Conservation (phyloP, 495 filamentous ascomycete species). For the Talaromyces wortmannii region DNA sequence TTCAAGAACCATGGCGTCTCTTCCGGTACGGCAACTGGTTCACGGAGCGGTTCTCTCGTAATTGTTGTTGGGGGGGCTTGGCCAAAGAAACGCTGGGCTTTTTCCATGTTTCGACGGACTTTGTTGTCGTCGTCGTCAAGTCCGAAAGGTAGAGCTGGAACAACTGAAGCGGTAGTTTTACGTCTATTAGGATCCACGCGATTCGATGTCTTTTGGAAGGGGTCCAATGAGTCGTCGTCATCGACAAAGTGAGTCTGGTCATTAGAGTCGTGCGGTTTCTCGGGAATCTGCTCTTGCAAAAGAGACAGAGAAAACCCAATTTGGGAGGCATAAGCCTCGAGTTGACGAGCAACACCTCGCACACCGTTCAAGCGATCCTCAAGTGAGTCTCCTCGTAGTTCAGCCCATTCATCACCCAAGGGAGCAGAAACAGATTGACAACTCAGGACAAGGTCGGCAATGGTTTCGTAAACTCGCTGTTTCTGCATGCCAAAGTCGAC, state of each 20-base stretch:
- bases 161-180: conserved; percentile 28
- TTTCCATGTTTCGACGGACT: conserved; percentile 65
- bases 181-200: conserved; percentile 29
- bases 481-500: conserved; percentile 85
- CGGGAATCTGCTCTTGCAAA: conserved; percentile 71
- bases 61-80: conserved; percentile 60
- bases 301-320: conserved; percentile 82
- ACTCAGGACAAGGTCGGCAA: conserved; percentile 78
- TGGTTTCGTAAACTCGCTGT: conserved; percentile 85
- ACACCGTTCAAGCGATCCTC: conserved; percentile 81
- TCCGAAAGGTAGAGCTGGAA: conserved; percentile 63
- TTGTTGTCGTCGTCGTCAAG: conserved; percentile 51
- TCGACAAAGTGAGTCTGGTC: conserved; percentile 32
- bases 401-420: conserved; percentile 90
- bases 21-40: conserved; percentile 50
- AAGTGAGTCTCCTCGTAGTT: conserved; percentile 82
- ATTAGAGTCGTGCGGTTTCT: conserved; percentile 18
- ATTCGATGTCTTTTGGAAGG: conserved; percentile 11
- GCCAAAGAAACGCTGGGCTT: conserved; percentile 83
- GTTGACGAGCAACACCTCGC: conserved; percentile 61
- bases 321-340: conserved; percentile 82
- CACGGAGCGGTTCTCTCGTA: conserved; percentile 33
- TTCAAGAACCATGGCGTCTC: conserved; percentile 77
- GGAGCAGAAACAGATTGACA: conserved; percentile 86
- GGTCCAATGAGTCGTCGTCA: conserved; percentile 18